Percentiles rank a stretch among this genome's conserved stretches.
phyloP scores from a whole-genome alignment of 169 alveolate species.

The Haemoproteus tartakovskyi region DNA sequence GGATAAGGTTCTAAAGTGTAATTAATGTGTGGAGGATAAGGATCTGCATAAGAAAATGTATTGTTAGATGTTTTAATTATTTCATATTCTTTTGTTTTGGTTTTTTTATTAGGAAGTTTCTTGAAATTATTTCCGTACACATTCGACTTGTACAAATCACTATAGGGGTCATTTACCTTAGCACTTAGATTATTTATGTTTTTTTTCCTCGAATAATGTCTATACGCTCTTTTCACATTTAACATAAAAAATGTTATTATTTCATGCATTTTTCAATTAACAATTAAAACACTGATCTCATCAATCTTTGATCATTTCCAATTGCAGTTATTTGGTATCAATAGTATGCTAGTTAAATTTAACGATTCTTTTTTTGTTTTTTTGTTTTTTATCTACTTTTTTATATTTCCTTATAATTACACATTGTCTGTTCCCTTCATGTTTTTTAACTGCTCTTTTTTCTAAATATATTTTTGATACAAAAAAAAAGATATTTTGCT shows the following conservation, averaged over 20 bases:
- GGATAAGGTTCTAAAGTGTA: slow-evolving; percentile 75
- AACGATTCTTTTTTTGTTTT: not conserved
- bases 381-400: not conserved
- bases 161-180: slow-evolving; percentile 54
- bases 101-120: slow-evolving; percentile 72
- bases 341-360: not conserved
- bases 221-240: slow-evolving; percentile 29
- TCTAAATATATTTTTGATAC: too few species aligned
- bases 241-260: slow-evolving; percentile 14
- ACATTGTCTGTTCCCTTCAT: not conserved
- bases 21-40: slow-evolving; percentile 79
- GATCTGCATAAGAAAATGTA: slow-evolving; percentile 64
- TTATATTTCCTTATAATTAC: not conserved
- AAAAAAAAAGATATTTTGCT: too few species aligned
- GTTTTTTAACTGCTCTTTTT: not conserved
- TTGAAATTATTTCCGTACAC: slow-evolving; percentile 33
- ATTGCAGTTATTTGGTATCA: too few species aligned
- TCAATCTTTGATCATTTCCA: too few species aligned
- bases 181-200: slow-evolving; percentile 34
- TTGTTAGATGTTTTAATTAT: slow-evolving; percentile 69
- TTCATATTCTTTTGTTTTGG: slow-evolving; percentile 69
- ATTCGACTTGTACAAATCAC: slow-evolving; percentile 49
- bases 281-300: too few species aligned
- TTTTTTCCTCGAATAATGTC: slow-evolving; percentile 56
- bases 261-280: slow-evolving; percentile 7